Evolutionary conservation across 371 early-diverging fungal genomes (phyloP).

Genomic region (Choanephora cucurbitarum): DNA sequence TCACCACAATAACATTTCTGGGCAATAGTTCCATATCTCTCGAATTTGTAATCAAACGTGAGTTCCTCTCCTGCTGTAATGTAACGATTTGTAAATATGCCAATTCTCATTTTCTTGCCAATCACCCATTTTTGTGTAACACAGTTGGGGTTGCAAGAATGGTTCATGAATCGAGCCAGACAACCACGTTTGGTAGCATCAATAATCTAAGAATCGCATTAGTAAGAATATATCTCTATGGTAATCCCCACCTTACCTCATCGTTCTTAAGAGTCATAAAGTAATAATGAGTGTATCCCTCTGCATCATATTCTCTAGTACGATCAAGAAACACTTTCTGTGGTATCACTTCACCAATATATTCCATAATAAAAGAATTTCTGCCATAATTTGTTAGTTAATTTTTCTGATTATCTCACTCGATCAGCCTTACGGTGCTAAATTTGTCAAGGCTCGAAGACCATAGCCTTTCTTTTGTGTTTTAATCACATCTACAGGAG

Average conservation of each 20-base stretch:
- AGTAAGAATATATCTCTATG: too few species aligned
- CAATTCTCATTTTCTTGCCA: conserved; percentile 75
- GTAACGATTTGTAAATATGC: conserved; percentile 74
- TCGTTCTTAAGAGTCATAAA: conserved; percentile 93
- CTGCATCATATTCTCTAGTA: conserved; percentile 73
- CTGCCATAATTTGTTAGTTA: conserved; percentile 25
- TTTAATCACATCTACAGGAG: conserved; percentile 82
- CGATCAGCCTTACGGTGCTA: conserved; percentile 71
- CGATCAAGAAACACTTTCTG: conserved; percentile 78
- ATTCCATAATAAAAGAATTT: conserved; percentile 94
- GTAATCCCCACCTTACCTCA: too few species aligned
- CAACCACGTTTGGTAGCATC: conserved; percentile 94
- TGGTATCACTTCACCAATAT: conserved; percentile 94
- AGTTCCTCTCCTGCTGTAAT: conserved; percentile 82
- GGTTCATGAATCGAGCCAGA: conserved; percentile 91
- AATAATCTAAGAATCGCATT: too few species aligned
- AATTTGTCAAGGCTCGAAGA: conserved; percentile 67
- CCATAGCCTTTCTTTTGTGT: conserved; percentile 95
- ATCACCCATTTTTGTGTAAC: conserved; percentile 88
- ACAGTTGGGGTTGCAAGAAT: conserved; percentile 92
- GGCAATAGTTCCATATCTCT: conserved; percentile 82
- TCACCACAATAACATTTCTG: conserved; percentile 95
- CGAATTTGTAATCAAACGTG: conserved; percentile 94
- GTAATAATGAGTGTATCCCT: conserved; percentile 92
- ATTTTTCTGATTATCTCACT: background rate